Evolutionary conservation across 2,329 filamentous ascomycete species (phyloP), one percentile per base, ranked within the genome.

Genomic region (Simplicillium aogashimaense): DNA sequence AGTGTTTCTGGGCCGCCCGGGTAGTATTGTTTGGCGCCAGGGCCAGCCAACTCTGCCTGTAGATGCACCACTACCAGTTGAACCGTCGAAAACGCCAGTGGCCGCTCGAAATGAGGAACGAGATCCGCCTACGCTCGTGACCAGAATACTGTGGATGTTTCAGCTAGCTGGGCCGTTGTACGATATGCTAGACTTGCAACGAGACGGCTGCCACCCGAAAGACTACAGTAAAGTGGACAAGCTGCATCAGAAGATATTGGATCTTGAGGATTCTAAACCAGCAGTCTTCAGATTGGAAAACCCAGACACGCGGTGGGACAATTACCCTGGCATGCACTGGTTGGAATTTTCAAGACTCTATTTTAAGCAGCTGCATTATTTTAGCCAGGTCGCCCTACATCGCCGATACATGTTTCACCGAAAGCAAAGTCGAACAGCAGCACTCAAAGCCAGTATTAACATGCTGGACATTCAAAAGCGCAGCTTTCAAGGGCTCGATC

Each of bases 381-480:
- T 80, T 50, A 68, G 72, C 42, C 56, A 74, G 37, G 74, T 81
- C 60, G 74, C 73, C 4, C 60, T 81, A 31, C 77, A 81, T 45
- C 65, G 76, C 17, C 74, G 76, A 0, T 81, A 79, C 50, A 69
- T 81, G 15, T 80, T 81, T 47, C 75, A 74, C 13, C 67, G 72
- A 11, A 54, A 64, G 6, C 57, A 61, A 29, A 77, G 72, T 49
- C 63, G 76, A n/a, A 61, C 62, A 4, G 70, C 74, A 46, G 75
- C 75, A 2, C 63, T 81, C 4, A 64, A 65, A 47, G 74, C 76
- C 4, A 74, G 70, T 37, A 49, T 81, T 3, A 61, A 63, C 2
- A 74, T 78, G 58, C 62, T 81, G 2, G 65, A 72, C 17, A 60
- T 72, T 13, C 76, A 81, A 52, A 63, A 66, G 43, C 51, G 59